Evolutionary conservation across 768 basidiomycete species (phyloP).

Genomic region (Kwoniella mangroviensis): DNA sequence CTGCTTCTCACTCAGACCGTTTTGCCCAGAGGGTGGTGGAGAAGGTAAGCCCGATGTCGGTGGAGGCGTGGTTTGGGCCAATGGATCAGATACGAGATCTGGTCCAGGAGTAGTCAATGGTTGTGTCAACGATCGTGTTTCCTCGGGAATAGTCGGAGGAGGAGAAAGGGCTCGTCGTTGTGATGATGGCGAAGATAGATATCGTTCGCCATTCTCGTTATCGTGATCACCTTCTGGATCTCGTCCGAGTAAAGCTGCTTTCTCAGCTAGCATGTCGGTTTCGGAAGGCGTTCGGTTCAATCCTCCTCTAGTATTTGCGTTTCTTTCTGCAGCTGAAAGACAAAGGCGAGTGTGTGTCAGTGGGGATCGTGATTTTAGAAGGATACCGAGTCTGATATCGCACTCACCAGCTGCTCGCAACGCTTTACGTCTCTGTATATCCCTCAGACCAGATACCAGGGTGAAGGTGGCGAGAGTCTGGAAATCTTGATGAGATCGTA

Average conservation of each 20-base stretch:
- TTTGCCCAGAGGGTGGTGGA: conserved; percentile 33
- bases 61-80: neutral
- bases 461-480: conserved; percentile 93
- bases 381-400: no score
- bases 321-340: conserved; percentile 14
- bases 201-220: conserved; percentile 26
- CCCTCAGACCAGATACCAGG: conserved; percentile 77
- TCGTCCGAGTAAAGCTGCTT: conserved; percentile 48
- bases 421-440: conserved; percentile 75
- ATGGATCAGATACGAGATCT: conserved; percentile 27
- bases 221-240: conserved; percentile 16
- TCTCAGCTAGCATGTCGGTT: conserved; percentile 51
- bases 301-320: conserved; percentile 15
- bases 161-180: conserved; percentile 8
- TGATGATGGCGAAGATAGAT: conserved; percentile 6
- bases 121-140: conserved; percentile 9
- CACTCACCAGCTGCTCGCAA: conserved; percentile 58
- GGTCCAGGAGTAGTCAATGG: conserved; percentile 42
- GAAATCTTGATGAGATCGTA: conserved; percentile 81
- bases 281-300: conserved; percentile 45
- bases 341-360: no score
- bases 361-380: no score
- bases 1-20: conserved; percentile 75
- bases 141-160: neutral
- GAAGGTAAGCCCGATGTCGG: conserved; percentile 11